A percentile compares a stretch with the other conserved stretches of the same genome.
Conservation (phyloP, 2,329 filamentous ascomycete species). For the Teratosphaeria zuluensis region DNA sequence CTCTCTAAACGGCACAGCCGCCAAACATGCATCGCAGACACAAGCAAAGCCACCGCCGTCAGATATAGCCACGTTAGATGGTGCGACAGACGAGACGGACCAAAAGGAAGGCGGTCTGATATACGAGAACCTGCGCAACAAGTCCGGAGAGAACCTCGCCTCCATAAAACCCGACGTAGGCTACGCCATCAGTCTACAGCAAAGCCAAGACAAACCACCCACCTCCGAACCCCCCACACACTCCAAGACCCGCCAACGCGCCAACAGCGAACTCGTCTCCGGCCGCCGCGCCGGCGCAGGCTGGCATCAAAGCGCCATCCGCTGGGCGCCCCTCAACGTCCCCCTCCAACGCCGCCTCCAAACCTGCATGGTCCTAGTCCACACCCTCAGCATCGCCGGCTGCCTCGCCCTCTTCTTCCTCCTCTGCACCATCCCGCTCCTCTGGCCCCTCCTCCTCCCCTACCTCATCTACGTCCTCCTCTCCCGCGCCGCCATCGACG, state of each 20-base stretch:
- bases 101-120: constrained; percentile 21
- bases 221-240: constrained; percentile 12
- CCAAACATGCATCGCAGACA: constrained; percentile 7
- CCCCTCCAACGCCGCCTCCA: constrained; percentile 41
- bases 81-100: neutral
- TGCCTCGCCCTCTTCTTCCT: constrained; percentile 75
- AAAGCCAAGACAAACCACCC: constrained; percentile 25
- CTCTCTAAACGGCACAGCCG: constrained; percentile 11
- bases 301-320: constrained; percentile 50
- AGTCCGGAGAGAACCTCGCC: constrained; percentile 35
- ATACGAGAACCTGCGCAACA: constrained; percentile 36
- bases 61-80: neutral
- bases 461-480: constrained; percentile 79
- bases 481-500: constrained; percentile 67
- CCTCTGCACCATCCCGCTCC: constrained; percentile 79
- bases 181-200: constrained; percentile 15
- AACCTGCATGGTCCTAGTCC: constrained; percentile 39
- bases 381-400: constrained; percentile 40
- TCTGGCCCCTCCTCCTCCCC: constrained; percentile 68
- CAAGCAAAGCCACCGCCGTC: neutral
- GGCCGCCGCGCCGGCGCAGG: constrained; percentile 45
- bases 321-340: constrained; percentile 78
- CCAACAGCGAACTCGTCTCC: constrained; percentile 36
- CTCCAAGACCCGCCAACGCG: constrained; percentile 3
- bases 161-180: constrained; percentile 15